Evolutionary conservation across 768 basidiomycete genomes (phyloP).

Genomic region (Phaffia tasmanica): DNA sequence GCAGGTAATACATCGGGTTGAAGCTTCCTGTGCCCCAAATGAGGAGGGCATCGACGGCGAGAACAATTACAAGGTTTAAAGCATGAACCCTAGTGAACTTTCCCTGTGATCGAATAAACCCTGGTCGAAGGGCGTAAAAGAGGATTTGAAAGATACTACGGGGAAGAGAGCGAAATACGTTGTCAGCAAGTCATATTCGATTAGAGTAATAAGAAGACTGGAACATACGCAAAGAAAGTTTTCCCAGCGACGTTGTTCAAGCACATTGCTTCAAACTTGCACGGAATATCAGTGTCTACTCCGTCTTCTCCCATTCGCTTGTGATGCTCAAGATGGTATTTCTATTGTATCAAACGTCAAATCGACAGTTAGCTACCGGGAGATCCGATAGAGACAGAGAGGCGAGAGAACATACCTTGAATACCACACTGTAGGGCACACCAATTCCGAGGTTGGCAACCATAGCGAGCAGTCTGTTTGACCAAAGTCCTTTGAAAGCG

Average conservation of each 20-base stretch:
- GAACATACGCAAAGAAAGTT: constrained; percentile 87
- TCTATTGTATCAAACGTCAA: constrained; percentile 40
- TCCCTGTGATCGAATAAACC: constrained; percentile 70
- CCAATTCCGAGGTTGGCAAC: constrained; percentile 89
- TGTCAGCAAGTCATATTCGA: neutral
- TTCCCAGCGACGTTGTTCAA: constrained; percentile 95
- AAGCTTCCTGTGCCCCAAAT: constrained; percentile 29
- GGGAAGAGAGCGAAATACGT: neutral
- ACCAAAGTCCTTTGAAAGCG: constrained; percentile 67
- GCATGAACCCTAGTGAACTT: constrained; percentile 71
- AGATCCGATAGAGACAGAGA: neutral
- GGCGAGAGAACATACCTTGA: constrained; percentile 53
- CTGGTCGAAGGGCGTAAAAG: constrained; percentile 93
- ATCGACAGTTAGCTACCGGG: neutral
- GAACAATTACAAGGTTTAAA: constrained; percentile 59
- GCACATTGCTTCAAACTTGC: constrained; percentile 65
- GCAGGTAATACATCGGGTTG: constrained; percentile 13
- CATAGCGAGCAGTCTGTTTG: constrained; percentile 79
- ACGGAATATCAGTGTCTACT: constrained; percentile 89
- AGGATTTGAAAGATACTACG: constrained; percentile 88
- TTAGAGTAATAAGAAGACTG: neutral
- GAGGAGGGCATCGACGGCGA: constrained; percentile 61
- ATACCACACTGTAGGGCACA: constrained; percentile 85
- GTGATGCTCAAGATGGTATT: constrained; percentile 93
- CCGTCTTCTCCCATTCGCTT: constrained; percentile 92